A percentile compares a stretch with the other conserved stretches of the same genome.
Evolutionary conservation across 2,329 filamentous ascomycete species (phyloP).

Genomic region (Zalaria sp.): DNA sequence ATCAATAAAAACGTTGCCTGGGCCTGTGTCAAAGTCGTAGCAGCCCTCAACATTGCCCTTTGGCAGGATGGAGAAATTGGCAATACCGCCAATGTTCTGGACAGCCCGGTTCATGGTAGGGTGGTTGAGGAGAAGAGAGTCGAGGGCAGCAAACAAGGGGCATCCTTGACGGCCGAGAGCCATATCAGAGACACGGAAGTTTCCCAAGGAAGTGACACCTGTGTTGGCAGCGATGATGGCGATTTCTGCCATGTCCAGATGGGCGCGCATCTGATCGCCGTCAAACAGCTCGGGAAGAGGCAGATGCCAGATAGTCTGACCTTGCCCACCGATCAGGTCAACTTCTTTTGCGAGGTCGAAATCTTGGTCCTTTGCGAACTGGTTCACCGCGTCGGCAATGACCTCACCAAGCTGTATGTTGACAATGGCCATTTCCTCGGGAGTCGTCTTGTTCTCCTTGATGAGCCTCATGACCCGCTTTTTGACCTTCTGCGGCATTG

Average conservation of each 20-base stretch:
- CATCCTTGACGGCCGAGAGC: constrained; percentile 13
- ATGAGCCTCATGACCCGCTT: constrained; percentile 11
- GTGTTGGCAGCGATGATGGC: constrained; percentile 13
- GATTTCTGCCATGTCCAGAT: constrained; percentile 10
- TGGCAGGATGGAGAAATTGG: constrained; percentile 13
- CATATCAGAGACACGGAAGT: constrained; percentile 14
- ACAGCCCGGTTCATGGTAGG: constrained; percentile 11
- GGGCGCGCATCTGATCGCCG: constrained; percentile 9
- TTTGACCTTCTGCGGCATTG: constrained; percentile 1
- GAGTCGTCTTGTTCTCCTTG: constrained; percentile 11
- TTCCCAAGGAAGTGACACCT: constrained; percentile 10
- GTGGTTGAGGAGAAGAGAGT: constrained; percentile 7
- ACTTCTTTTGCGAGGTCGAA: constrained; percentile 5
- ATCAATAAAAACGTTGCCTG: constrained; percentile 14
- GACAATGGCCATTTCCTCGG: constrained; percentile 13
- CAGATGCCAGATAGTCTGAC: constrained; percentile 15
- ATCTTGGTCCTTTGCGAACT: constrained; percentile 9
- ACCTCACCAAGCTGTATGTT: constrained; percentile 13
- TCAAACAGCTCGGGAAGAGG: constrained; percentile 8
- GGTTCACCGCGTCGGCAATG: constrained; percentile 8
- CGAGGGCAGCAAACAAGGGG: constrained; percentile 12
- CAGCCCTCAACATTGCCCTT: constrained; percentile 6
- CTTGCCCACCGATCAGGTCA: constrained; percentile 13
- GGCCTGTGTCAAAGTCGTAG: constrained; percentile 8
- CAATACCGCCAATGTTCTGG: constrained; percentile 13